Base-by-base conservation (phyloP, 2,329 filamentous ascomycete genomes). In the Diaporthe humulicola region DNA sequence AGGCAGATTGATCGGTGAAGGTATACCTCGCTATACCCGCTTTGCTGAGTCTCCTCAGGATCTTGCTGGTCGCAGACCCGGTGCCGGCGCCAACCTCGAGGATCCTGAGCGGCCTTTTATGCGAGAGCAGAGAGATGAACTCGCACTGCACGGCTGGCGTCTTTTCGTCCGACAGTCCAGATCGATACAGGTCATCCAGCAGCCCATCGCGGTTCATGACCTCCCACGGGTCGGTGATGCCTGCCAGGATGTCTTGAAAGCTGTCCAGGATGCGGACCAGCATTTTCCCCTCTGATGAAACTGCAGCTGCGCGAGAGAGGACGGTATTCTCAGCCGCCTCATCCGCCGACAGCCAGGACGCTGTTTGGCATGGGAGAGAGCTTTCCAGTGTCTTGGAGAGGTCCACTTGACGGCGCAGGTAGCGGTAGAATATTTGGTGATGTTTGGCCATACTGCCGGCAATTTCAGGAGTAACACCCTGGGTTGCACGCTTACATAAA, bases 1-100 rank as follows among this genome's bases (percentile, higher is more conserved):
- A 75, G 7, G 73, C 72, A 2, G 77, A 77, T 40, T 79, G 73
- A 38, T 79, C 78, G 5, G 78, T 79, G 66, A 74, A 79, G 2
- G 69, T 76, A 56, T 78, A 79, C 28, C 17, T 57, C 5, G 22
- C 45, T 10, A 70, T 52, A 42, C 30, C 33, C 19, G 52, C 67
- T 38, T 22, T 57, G 17, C 67, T 38, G 36, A 70, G 48, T 19
- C 36, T 57, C 50, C 33, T 42, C 17, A 70, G 38, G 52, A 70
- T 70, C 38, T 70, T 70, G 67, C 67, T 57, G 1, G 67, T 70
- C 17, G 67, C 67, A 10, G 67, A 70, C 7, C 67, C 67, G 10
- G 67, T 70, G 5, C 67, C 67, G 3, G 67, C 67, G 67, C 67
- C 67, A 12, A 70, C 67, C 38, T 70, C 67, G 38, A 70, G 67